These are phyloP conservation scores for Arbutus unedo DNA, from an alignment of 148 eudicot genomes.

Conservation along the genomic window DNA sequence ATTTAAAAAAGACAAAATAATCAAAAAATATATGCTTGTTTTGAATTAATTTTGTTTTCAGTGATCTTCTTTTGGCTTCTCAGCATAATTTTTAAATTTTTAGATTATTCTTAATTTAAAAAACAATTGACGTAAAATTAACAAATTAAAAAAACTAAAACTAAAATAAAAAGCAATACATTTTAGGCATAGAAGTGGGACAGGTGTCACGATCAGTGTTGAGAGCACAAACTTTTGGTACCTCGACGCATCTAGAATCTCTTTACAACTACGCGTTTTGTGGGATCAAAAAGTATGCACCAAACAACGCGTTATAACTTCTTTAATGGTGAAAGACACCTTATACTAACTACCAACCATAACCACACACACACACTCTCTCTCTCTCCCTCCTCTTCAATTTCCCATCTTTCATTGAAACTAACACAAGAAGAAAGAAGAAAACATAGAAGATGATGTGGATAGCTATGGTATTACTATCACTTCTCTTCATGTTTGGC, in stretches of 20 bases:
- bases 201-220: not conserved
- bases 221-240: not conserved
- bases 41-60: not conserved
- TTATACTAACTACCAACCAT: not conserved
- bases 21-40: too few relatives aligned
- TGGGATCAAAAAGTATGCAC: not conserved
- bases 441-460: constrained; percentile 15
- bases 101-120: too few relatives aligned
- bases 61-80: too few relatives aligned
- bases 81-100: too few relatives aligned
- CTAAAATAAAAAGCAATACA: too few relatives aligned
- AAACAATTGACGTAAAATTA: too few relatives aligned
- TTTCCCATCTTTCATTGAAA: constrained; percentile 16
- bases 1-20: too few relatives aligned
- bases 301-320: not conserved
- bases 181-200: not conserved
- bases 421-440: not conserved
- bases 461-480: constrained; percentile 18
- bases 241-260: not conserved
- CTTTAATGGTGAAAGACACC: not conserved
- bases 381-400: not conserved
- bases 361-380: not conserved
- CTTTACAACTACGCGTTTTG: not conserved
- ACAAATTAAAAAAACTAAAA: too few relatives aligned
- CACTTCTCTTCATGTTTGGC: constrained; percentile 32